Percentiles rank a stretch among this genome's conserved stretches.
phyloP scores from a whole-genome alignment of 2,329 filamentous ascomycete species.

The Thermomyces lanuginosus region DNA sequence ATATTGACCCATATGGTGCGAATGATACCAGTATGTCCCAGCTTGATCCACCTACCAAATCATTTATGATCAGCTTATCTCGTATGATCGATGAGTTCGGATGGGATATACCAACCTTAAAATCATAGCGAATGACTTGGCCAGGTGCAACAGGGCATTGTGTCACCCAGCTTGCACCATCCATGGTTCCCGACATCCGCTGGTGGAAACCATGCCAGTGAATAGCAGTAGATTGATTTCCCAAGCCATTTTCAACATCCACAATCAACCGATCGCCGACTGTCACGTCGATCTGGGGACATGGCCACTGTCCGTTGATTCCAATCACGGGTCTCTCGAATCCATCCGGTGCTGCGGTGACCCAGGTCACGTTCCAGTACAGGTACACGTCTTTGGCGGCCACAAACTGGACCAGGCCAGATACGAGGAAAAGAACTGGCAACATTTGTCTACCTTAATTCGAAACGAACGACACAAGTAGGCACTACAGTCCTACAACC shows the following conservation, averaged over 20 bases:
- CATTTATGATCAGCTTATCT: slow-evolving; percentile 1
- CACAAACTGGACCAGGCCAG: slow-evolving; percentile 5
- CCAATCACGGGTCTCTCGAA: slow-evolving; percentile 50
- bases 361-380: slow-evolving; percentile 56
- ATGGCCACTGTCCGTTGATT: slow-evolving; percentile 62
- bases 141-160: slow-evolving; percentile 54
- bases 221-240: slow-evolving; percentile 23
- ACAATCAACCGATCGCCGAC: slow-evolving; percentile 23
- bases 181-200: slow-evolving; percentile 53
- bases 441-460: slow-evolving; percentile 1
- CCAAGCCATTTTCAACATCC: slow-evolving; percentile 24
- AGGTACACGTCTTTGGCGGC: slow-evolving; percentile 25
- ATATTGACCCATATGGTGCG: slow-evolving; percentile 50
- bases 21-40: slow-evolving; percentile 69
- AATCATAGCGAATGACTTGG: slow-evolving; percentile 50
- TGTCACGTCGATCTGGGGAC: slow-evolving; percentile 38
- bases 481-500: too few relatives aligned
- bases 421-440: slow-evolving; percentile 1
- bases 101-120: slow-evolving; percentile 29
- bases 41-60: slow-evolving; percentile 39
- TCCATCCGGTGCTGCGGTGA: slow-evolving; percentile 55
- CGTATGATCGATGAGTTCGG: neutral
- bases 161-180: slow-evolving; percentile 48
- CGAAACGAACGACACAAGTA: slow-evolving; percentile 4
- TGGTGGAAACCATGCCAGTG: slow-evolving; percentile 56